These are phyloP conservation scores for Candida sojae DNA, from an alignment of 1,139 yeast genomes.

Conservation along the genomic window DNA sequence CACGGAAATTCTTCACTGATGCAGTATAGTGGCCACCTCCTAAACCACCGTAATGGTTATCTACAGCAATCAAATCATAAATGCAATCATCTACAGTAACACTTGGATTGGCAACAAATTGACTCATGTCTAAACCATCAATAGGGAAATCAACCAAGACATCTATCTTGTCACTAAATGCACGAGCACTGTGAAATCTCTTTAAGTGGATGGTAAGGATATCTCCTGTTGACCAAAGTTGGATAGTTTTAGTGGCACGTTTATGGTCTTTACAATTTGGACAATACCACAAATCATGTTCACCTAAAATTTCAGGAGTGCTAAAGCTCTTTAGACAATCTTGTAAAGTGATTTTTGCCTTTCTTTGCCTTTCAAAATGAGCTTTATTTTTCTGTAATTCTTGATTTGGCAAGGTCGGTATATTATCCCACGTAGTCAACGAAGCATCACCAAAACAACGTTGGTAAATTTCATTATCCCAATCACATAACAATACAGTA, in stretches of 20 bases:
- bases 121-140: slow-evolving; percentile 71
- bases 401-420: slow-evolving; percentile 50
- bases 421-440: slow-evolving; percentile 55
- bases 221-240: slow-evolving; percentile 91
- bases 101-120: slow-evolving; percentile 46
- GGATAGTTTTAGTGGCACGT: slow-evolving; percentile 89
- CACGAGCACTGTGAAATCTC: slow-evolving; percentile 82
- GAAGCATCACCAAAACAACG: slow-evolving; percentile 51
- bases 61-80: slow-evolving; percentile 90
- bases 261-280: slow-evolving; percentile 86
- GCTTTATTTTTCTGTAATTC: slow-evolving; percentile 52
- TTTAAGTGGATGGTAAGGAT: slow-evolving; percentile 86
- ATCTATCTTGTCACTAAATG: slow-evolving; percentile 88
- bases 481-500: slow-evolving; percentile 70
- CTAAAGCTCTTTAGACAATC: slow-evolving; percentile 80
- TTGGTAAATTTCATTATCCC: slow-evolving; percentile 54
- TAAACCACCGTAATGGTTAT: slow-evolving; percentile 92
- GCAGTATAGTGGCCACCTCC: slow-evolving; percentile 99
- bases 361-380: slow-evolving; percentile 38
- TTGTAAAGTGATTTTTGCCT: slow-evolving; percentile 59
- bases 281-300: slow-evolving; percentile 93
- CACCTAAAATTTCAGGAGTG: slow-evolving; percentile 81
- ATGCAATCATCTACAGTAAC: slow-evolving; percentile 36
- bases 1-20: slow-evolving; percentile 76
- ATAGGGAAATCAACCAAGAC: slow-evolving; percentile 87